Evolutionary conservation across 2,329 filamentous ascomycete genomes (phyloP), one percentile per base, ranked within the genome.

Genomic region (Aspergillus hiratsukae): DNA sequence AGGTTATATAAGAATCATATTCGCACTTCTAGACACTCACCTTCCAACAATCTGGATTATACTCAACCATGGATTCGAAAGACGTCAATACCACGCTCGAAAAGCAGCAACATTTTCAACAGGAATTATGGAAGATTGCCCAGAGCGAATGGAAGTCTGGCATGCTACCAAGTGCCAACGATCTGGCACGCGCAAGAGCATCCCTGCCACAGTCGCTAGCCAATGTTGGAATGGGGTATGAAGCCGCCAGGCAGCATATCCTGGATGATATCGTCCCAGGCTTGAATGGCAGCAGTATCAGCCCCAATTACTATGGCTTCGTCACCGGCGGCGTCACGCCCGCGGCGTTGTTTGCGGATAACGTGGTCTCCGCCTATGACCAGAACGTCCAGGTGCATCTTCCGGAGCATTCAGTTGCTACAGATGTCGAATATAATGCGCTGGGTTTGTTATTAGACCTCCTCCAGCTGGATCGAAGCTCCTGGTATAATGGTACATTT

Each of bases 381-480:
- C 90, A 96, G 70, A 96, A 92, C 71, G 86, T 91, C 4, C 83
- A 87, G 56, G 89, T 96, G 0, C 91, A 97, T 70, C 78, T 96
- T 1, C 87, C 90, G 0, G 77, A 79, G 21, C 89, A 96, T 71
- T 88, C 86, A 0, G 81, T 92, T 29, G 83, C 85, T 21, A 95
- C 91, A 0, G 83, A 86, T 25, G 81, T 97, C 9, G 92, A 97
- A 72, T 85, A 87, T 60, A 79, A 81, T 14, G 85, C 92, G 0
- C 74, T 96, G 52, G 74, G 78, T 19, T 84, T 96, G 77, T 74
- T 96, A 4, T 77, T 84, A 49, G 81, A 87, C 41, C 72, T 96
- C 2, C 75, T 96, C 21, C 72, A 78, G 1, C 76, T 96, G 0
- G 79, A 81, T 1, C 73, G 74, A 0, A 67, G 69, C 0, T 63